A percentile compares a stretch with the other conserved stretches of the same genome.
phyloP scores from a whole-genome alignment of 108 stramenopile genomes.

The Stephanodiscus triporus region DNA sequence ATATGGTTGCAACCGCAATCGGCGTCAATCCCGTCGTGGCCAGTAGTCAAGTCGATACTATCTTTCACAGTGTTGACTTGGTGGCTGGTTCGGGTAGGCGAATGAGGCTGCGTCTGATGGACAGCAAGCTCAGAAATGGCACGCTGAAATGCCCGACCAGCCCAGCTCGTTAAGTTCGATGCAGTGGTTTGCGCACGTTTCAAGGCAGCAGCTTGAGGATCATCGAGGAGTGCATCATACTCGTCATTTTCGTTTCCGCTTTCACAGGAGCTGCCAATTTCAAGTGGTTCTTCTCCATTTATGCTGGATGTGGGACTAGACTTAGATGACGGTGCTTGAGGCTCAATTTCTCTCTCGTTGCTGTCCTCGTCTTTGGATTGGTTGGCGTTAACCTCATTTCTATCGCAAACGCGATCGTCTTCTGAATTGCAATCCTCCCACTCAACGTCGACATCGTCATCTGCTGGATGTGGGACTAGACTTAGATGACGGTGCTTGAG shows the following conservation, averaged over 20 bases:
- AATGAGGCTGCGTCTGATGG: constrained; percentile 34
- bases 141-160: constrained; percentile 87
- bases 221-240: constrained; percentile 13
- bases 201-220: constrained; percentile 67
- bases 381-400: not conserved
- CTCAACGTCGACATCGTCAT: constrained; percentile 24
- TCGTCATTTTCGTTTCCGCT: constrained; percentile 18
- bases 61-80: constrained; percentile 5
- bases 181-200: constrained; percentile 85
- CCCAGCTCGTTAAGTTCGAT: constrained; percentile 87
- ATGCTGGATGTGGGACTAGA: not conserved
- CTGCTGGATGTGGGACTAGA: not conserved
- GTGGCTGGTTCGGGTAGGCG: constrained; percentile 16
- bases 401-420: constrained; percentile 1
- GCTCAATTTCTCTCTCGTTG: not conserved
- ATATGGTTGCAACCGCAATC: constrained; percentile 8
- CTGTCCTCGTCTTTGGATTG: not conserved
- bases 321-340: not conserved
- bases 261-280: constrained; percentile 1
- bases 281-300: not conserved
- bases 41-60: constrained; percentile 18
- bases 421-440: constrained; percentile 44
- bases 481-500: not conserved
- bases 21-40: constrained; percentile 18
- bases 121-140: constrained; percentile 75